phyloP scores from a whole-genome alignment of 1,139 yeast genomes.

The Geotrichum phurueaensis region DNA sequence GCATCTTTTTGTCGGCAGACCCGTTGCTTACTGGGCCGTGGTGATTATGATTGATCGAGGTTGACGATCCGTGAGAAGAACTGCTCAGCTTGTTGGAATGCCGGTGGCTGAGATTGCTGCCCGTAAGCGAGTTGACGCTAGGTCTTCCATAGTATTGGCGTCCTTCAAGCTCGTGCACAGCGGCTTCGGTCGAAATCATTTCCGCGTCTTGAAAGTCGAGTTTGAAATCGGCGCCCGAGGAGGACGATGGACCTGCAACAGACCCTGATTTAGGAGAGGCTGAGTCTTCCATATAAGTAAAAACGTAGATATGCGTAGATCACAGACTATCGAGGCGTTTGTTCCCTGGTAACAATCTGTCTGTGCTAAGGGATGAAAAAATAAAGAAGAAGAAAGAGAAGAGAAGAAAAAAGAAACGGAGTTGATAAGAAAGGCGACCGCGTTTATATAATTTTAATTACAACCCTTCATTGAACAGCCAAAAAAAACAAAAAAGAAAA shows the following conservation, averaged over 20 bases:
- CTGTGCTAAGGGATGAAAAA: neutral
- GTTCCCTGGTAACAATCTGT: too few species aligned
- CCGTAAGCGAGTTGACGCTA: neutral
- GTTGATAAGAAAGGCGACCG: neutral
- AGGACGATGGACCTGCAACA: neutral
- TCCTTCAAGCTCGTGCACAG: conserved; percentile 12
- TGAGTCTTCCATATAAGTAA: neutral
- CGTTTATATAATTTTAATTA: too few species aligned
- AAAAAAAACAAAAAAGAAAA: neutral
- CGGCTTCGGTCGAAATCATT: neutral
- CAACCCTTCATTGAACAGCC: too few species aligned
- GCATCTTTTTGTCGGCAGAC: neutral
- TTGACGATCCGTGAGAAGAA: neutral
- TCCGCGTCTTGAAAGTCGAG: conserved; percentile 6
- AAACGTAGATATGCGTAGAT: neutral
- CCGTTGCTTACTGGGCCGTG: neutral
- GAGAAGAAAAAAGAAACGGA: neutral
- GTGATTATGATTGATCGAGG: neutral
- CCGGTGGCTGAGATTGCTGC: conserved; percentile 3
- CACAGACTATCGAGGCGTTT: neutral
- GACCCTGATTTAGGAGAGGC: neutral
- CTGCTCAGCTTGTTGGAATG: neutral
- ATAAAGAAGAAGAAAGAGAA: neutral
- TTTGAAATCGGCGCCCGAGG: conserved; percentile 7
- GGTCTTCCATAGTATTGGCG: conserved; percentile 16